Evolutionary conservation across 2,329 filamentous ascomycete species (phyloP).

Genomic region (Ophiosphaerella narmari): DNA sequence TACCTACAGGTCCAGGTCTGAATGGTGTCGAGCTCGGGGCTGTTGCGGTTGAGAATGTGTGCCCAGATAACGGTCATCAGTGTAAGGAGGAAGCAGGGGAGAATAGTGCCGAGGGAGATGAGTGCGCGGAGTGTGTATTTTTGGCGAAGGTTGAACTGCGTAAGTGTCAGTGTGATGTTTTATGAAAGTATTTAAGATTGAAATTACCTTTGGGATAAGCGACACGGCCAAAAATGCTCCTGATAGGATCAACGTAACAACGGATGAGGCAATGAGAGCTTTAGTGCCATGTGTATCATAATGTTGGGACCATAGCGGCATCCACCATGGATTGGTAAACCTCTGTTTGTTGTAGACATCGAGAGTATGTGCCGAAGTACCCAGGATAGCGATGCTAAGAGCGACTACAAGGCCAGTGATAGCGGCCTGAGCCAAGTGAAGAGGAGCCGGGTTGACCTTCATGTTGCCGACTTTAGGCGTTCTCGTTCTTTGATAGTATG

Average conservation of each 20-base stretch:
- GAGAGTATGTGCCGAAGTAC: conserved; percentile 50
- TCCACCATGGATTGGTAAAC: conserved; percentile 52
- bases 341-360: conserved; percentile 50
- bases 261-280: conserved; percentile 46
- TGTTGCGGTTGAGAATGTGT: conserved; percentile 43
- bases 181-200: neutral
- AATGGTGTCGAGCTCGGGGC: conserved; percentile 43
- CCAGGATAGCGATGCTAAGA: conserved; percentile 50
- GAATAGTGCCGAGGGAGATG: conserved; percentile 41
- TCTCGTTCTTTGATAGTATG: conserved; percentile 3
- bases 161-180: conserved; percentile 6
- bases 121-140: conserved; percentile 47
- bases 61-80: conserved; percentile 49
- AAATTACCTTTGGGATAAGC: conserved; percentile 41
- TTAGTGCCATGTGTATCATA: conserved; percentile 53
- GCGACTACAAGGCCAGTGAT: conserved; percentile 44
- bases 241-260: conserved; percentile 47
- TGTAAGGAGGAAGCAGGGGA: conserved; percentile 46
- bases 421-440: conserved; percentile 41
- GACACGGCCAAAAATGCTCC: conserved; percentile 39
- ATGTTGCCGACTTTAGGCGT: conserved; percentile 19
- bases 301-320: conserved; percentile 54
- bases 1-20: conserved; percentile 49
- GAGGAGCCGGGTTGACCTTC: conserved; percentile 45
- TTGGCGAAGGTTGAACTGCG: conserved; percentile 38